A percentile compares a stretch with the other conserved stretches of the same genome.
phyloP scores from a whole-genome alignment of 1,284 basidiomycete species.

The Melampsora americana region DNA sequence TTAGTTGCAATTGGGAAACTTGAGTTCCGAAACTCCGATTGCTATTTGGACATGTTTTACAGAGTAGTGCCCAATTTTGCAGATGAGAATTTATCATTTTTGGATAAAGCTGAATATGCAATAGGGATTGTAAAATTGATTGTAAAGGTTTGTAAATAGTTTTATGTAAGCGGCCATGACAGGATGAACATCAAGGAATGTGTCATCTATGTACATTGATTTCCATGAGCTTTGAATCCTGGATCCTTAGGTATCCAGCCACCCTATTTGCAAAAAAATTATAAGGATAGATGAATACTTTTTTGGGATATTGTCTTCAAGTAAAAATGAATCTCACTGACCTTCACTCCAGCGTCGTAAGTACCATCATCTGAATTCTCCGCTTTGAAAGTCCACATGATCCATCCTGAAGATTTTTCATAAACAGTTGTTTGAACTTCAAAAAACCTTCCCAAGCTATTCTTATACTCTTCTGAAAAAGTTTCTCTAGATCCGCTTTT shows the following conservation, averaged over 20 bases:
- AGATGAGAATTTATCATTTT: too few relatives aligned
- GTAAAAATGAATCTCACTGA: slow-evolving; percentile 12
- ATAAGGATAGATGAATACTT: slow-evolving; percentile 65
- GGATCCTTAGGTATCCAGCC: slow-evolving; percentile 71
- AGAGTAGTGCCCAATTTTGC: too few relatives aligned
- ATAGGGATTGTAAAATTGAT: too few relatives aligned
- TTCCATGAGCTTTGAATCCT: background rate
- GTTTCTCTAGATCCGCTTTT: slow-evolving; percentile 68
- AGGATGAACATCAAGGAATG: too few relatives aligned
- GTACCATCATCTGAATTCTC: slow-evolving; percentile 53
- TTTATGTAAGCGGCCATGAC: too few relatives aligned
- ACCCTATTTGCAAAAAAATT: slow-evolving; percentile 55
- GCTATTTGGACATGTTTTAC: too few relatives aligned
- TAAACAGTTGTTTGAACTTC: slow-evolving; percentile 65
- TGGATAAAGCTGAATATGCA: too few relatives aligned
- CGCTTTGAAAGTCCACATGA: slow-evolving; percentile 80
- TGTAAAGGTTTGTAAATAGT: too few relatives aligned
- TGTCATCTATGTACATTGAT: too few relatives aligned
- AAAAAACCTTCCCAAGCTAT: slow-evolving; percentile 74
- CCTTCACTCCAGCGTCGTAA: slow-evolving; percentile 52
- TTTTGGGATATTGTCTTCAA: slow-evolving; percentile 71
- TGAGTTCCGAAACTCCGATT: too few relatives aligned
- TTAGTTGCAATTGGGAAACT: too few relatives aligned
- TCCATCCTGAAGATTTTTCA: slow-evolving; percentile 66
- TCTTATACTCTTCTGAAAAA: slow-evolving; percentile 76